Evolutionary conservation across 352 stramenopile species (phyloP), one percentile per base, ranked within the genome.

Genomic region (Globisporangium splendens): DNA sequence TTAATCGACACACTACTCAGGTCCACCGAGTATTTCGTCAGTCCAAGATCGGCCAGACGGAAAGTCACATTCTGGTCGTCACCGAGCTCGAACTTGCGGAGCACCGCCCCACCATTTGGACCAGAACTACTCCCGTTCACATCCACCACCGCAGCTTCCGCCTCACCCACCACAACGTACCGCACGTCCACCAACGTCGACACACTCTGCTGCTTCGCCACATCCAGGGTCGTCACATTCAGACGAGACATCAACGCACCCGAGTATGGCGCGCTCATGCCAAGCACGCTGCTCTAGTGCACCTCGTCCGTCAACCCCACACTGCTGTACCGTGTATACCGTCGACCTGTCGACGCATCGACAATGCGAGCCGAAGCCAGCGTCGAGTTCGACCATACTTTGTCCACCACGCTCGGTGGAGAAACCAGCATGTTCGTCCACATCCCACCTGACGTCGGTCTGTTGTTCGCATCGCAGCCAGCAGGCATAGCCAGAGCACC

Each of bases 31-130:
- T 54, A 51, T 6, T 49, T 61, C 42, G 67, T 66, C 5, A 83
- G 49, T 0, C 66, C 71, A 35, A 81, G 54, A 0, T 76, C 47
- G 2, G 63, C 49, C 1, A 86, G 43, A 15, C 55, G 54, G 15
- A 86, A 75, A 0, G 60, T 72, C 8, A 82, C 60, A 43, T 64
- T 79, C 50, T 82, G 63, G 52, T 83, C 69, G 14, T 86, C 71
- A 5, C 17, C 35, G 11, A 83, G 57, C 42, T 71, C 55, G 28
- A 85, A 80, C 0, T 52, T 55, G 6, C 67, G 58, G 17, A 28
- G 20, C 41, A 50, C 39, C 15, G 44, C 20, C 12, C 18, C 38
- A 17, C 13, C 18, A 21, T 8, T 51, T 7, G 17, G 11, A 43
- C 38, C 11, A 43, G 11, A 43, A 17, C 31, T 53, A 24, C 3